Percentiles rank a stretch among this genome's conserved stretches.
Conservation (phyloP, 345 rosid species). For the Ailanthus altissimus region DNA sequence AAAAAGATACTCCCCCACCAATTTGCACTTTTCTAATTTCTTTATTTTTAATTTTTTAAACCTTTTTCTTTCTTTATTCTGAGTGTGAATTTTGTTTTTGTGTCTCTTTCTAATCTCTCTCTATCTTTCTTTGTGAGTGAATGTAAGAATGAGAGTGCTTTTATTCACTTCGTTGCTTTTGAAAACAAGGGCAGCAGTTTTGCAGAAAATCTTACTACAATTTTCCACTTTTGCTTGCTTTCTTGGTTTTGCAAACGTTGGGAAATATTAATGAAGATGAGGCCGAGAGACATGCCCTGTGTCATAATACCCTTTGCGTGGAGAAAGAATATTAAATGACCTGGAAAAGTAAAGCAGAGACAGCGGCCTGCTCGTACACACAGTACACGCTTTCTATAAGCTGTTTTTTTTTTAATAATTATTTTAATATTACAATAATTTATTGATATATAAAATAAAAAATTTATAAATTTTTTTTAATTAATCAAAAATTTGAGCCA, state of each 20-base stretch:
- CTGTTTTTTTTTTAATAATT: too few relatives aligned
- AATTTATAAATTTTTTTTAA: too few relatives aligned
- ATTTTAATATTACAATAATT: too few relatives aligned
- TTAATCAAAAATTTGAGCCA: too few relatives aligned
- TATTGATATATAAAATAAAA: too few relatives aligned
- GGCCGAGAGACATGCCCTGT: constrained; percentile 19
- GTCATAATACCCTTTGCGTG: neutral
- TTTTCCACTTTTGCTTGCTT: constrained; percentile 35
- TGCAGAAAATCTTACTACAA: constrained; percentile 43
- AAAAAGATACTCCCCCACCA: constrained; percentile 33
- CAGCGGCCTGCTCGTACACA: constrained; percentile 14
- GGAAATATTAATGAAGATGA: constrained; percentile 8
- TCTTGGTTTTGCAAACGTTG: constrained; percentile 27
- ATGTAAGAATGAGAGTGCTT: constrained; percentile 8
- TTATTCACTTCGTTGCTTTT: constrained; percentile 38
- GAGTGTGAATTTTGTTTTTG: neutral
- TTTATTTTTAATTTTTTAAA: constrained; percentile 17
- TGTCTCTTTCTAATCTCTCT: constrained; percentile 3
- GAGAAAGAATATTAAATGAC: neutral
- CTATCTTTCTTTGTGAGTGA: neutral
- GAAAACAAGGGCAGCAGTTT: constrained; percentile 27
- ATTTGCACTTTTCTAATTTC: neutral
- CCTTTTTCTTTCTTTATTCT: constrained; percentile 29
- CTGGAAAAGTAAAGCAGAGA: neutral
- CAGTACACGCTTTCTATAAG: neutral